A percentile compares a stretch with the other conserved stretches of the same genome.
phyloP scores from a whole-genome alignment of 768 basidiomycete genomes.

The Glaciozyma martinii region DNA sequence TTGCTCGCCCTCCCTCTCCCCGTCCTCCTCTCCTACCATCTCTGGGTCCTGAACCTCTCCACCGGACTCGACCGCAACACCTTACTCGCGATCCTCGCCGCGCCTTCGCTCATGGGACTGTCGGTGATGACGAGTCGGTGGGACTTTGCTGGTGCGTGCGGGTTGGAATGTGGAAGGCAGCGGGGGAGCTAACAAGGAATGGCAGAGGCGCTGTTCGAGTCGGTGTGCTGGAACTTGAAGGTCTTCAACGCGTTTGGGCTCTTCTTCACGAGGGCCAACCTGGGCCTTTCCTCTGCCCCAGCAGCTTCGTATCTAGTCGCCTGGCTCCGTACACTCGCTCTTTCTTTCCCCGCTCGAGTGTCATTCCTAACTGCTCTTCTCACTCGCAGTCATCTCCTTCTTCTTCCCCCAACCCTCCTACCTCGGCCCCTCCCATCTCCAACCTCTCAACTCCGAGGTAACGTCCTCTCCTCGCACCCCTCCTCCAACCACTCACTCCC shows the following conservation, averaged over 20 bases:
- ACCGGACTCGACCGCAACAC: neutral
- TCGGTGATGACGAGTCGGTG: neutral
- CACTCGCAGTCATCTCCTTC: conserved; percentile 7
- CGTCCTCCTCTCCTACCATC: neutral
- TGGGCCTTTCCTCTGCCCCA: neutral
- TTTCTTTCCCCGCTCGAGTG: neutral
- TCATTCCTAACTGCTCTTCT: neutral
- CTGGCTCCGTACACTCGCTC: conserved; percentile 17
- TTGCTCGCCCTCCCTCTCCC: conserved; percentile 14
- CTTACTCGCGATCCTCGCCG: conserved; percentile 2
- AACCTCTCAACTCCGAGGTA: conserved; percentile 5
- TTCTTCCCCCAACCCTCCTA: conserved; percentile 24
- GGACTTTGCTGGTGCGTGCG: neutral
- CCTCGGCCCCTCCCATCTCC: conserved; percentile 6
- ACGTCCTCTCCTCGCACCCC: neutral
- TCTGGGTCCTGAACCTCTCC: neutral
- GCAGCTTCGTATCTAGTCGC: neutral
- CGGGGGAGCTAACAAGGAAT: neutral
- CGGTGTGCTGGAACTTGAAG: conserved; percentile 9
- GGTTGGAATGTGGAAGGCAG: neutral
- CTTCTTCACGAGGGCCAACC: neutral
- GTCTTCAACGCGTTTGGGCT: conserved; percentile 22
- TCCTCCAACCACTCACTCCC: too few species aligned
- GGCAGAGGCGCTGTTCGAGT: neutral
- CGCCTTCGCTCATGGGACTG: neutral